phyloP scores from a whole-genome alignment of 2,329 filamentous ascomycete genomes.

The Coniella lustricola region DNA sequence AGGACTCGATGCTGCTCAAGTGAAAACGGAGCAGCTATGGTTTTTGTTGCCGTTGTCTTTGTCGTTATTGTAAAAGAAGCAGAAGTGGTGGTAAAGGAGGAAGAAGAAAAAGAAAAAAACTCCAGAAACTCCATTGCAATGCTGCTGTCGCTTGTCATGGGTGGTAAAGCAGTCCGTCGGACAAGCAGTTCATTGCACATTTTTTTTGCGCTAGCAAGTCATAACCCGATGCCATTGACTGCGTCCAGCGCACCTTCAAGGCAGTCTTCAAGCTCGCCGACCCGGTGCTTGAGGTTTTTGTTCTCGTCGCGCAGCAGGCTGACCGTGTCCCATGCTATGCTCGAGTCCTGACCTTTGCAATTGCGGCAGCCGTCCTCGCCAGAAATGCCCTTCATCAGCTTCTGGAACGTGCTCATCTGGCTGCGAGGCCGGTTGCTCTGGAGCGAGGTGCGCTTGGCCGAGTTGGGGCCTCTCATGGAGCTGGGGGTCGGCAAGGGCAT shows the following conservation, averaged over 20 bases:
- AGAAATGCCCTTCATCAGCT: constrained; percentile 39
- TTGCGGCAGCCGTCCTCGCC: constrained; percentile 42
- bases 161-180: not conserved
- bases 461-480: constrained; percentile 6
- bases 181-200: constrained; percentile 8
- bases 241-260: constrained; percentile 55
- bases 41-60: not conserved
- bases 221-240: constrained; percentile 48
- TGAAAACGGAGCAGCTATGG: not conserved
- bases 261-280: constrained; percentile 51
- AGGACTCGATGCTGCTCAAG: not conserved
- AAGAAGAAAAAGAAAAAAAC: constrained; percentile 11
- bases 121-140: constrained; percentile 7
- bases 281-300: constrained; percentile 50
- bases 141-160: not conserved
- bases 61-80: not conserved
- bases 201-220: constrained; percentile 15
- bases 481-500: constrained; percentile 11
- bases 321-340: constrained; percentile 60
- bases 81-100: not conserved
- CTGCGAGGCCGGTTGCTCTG: constrained; percentile 14
- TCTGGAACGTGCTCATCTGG: constrained; percentile 41
- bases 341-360: constrained; percentile 51
- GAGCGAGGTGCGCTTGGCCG: constrained; percentile 6
- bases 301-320: constrained; percentile 56